Evolutionary conservation across 106 monocot species (phyloP).

Genomic region (Dendrobium catenatum): DNA sequence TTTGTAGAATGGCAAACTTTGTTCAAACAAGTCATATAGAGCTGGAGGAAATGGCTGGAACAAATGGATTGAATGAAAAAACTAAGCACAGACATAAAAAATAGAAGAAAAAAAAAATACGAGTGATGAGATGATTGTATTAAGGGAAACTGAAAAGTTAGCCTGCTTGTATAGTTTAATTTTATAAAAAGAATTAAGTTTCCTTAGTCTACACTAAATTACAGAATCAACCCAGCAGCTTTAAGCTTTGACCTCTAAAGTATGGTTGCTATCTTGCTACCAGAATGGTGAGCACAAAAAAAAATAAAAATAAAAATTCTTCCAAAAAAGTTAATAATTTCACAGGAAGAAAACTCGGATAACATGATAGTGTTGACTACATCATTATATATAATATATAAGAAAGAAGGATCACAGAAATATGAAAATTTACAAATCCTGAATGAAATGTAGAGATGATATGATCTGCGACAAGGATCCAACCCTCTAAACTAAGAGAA

Average conservation of each 20-base stretch:
- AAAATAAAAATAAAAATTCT: not conserved
- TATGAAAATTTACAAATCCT: not conserved
- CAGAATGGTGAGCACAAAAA: not conserved
- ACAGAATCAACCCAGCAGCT: not conserved
- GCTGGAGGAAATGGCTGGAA: conserved; percentile 60
- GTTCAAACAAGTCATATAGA: conserved; percentile 77
- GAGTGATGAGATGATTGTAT: not conserved
- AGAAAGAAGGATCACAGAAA: not conserved
- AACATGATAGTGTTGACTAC: not conserved
- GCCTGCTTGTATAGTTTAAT: not conserved
- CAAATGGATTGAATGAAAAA: conserved; percentile 5
- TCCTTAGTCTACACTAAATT: not conserved
- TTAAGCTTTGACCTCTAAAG: not conserved
- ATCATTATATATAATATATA: not conserved
- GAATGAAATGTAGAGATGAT: not conserved
- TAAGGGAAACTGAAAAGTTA: not conserved
- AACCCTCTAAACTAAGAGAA: not conserved
- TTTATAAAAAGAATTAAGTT: not conserved
- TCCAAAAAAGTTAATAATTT: not conserved
- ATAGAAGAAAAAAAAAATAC: not conserved
- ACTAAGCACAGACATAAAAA: not conserved
- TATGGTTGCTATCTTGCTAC: not conserved
- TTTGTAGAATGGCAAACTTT: conserved; percentile 95
- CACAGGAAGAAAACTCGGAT: not conserved
- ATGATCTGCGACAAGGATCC: not conserved